Evolutionary conservation across 2,329 filamentous ascomycete species (phyloP).

Genomic region (Bipolaris zeicola): DNA sequence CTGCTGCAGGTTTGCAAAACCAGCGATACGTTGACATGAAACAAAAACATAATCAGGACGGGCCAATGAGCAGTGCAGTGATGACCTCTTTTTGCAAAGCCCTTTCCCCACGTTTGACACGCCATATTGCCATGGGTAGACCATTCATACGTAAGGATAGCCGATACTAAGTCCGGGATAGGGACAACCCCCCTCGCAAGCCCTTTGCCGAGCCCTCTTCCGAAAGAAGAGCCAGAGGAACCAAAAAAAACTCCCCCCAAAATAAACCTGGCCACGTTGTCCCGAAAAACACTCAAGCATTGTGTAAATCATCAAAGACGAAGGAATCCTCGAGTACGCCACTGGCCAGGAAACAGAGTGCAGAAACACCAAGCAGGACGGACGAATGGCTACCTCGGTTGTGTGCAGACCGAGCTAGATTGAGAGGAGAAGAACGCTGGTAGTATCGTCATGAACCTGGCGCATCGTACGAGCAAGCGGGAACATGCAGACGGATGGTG

Average conservation of each 20-base stretch:
- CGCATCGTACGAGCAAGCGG: conserved; percentile 39
- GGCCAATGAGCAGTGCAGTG: conserved; percentile 29
- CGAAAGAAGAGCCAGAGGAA: conserved; percentile 4
- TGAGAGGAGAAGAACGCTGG: conserved; percentile 41
- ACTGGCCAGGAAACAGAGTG: conserved; percentile 29
- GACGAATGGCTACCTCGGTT: conserved; percentile 37
- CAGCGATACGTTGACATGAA: conserved; percentile 30
- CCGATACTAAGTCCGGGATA: conserved; percentile 28
- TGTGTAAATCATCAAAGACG: conserved; percentile 25
- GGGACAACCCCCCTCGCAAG: conserved; percentile 14
- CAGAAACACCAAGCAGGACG: conserved; percentile 34
- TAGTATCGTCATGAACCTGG: conserved; percentile 47
- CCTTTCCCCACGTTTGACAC: conserved; percentile 24
- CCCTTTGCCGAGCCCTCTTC: conserved; percentile 21
- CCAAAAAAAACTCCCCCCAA: conserved; percentile 10
- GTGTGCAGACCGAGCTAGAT: conserved; percentile 40
- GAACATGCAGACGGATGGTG: conserved; percentile 46
- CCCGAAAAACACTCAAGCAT: conserved; percentile 19
- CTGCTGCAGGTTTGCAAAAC: conserved; percentile 36
- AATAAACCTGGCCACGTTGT: conserved; percentile 14
- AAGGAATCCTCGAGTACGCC: conserved; percentile 28
- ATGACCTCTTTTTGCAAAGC: conserved; percentile 18
- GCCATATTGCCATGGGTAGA: conserved; percentile 24
- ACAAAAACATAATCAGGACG: conserved; percentile 25
- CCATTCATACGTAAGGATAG: conserved; percentile 31